Evolutionary conservation across 352 stramenopile genomes (phyloP), one percentile per base, ranked within the genome.

Genomic region (Phytophthora ramorum): DNA sequence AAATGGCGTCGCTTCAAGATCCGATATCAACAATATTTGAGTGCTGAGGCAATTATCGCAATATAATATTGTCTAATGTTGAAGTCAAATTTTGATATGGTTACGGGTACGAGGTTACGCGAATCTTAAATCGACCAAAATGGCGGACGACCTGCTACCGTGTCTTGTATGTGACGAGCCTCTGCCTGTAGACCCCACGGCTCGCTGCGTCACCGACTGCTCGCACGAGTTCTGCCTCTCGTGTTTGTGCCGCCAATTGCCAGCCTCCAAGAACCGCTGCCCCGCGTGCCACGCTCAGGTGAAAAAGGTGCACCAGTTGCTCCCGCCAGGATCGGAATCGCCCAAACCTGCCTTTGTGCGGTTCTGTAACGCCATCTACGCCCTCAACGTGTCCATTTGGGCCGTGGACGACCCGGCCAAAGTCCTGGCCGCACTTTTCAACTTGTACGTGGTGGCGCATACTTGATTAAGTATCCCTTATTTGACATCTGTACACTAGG

Each of bases 361-460:
- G 49, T 95, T 91, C 75, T 91, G 85, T 69, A 95, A 95, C 58
- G 82, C 75, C 14, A 75, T 88, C 7, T 95, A 93, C 74, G 69
- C 83, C 24, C 67, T 95, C 10, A 83, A 93, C 26, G 80, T 93
- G 43, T 92, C 82, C 19, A 93, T 93, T 37, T 95, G 85, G 85
- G 73, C 73, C 8, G 82, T 95, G 4, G 69, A 91, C 16, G 85
- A 95, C 41, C 85, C 87, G 2, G 78, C 83, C 22, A 70, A 74
- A 34, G 73, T 81, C 17, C 73, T 95, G 35, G 81, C 87, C 5
- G 55, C 69, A 13, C 79, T 93, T 7, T 95, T 95, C 37, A 66
- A 93, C 35, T 67, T 95, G 83, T 92, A 82, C 45, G 82, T 76
- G 26, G 2, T 30, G 26, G 7, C 2, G 12, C 28, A 7, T 34